Evolutionary conservation across 306 rosid genomes (phyloP).

Genomic region (Erythrophleum fordii): DNA sequence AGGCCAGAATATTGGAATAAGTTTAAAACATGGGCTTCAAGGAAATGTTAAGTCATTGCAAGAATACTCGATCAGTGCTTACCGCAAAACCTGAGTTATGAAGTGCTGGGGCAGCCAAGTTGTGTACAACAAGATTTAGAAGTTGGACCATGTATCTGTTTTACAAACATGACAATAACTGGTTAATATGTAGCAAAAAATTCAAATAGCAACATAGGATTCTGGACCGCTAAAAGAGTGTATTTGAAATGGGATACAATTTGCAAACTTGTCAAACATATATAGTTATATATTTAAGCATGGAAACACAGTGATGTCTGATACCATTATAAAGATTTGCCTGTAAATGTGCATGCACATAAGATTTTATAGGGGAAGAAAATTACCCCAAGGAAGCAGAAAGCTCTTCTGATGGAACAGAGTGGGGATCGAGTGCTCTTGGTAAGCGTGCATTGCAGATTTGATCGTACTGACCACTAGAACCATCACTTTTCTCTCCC

Average conservation of each 20-base stretch:
- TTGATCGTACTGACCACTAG: constrained; percentile 74
- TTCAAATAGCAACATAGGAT: not conserved
- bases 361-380: constrained; percentile 32
- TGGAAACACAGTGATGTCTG: constrained; percentile 9
- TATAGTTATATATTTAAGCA: constrained; percentile 29
- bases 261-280: not conserved
- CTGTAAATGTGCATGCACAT: constrained; percentile 20
- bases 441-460: constrained; percentile 93
- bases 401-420: constrained; percentile 93
- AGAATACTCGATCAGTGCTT: constrained; percentile 46
- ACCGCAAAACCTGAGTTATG: constrained; percentile 98
- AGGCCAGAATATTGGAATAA: constrained; percentile 25
- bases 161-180: constrained; percentile 38
- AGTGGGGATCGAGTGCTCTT: constrained; percentile 90
- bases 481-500: constrained; percentile 68
- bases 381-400: constrained; percentile 89
- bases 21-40: constrained; percentile 14
- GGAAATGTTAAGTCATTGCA: constrained; percentile 31
- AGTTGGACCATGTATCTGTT: constrained; percentile 97
- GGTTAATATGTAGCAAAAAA: constrained; percentile 39
- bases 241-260: constrained; percentile 29
- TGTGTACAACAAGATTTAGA: constrained; percentile 81
- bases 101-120: constrained; percentile 95
- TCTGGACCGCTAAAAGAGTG: not conserved
- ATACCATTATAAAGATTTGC: constrained; percentile 12